Evolutionary conservation across 2,329 filamentous ascomycete species (phyloP).

Genomic region (Chrysoporthe deuterocubensis): DNA sequence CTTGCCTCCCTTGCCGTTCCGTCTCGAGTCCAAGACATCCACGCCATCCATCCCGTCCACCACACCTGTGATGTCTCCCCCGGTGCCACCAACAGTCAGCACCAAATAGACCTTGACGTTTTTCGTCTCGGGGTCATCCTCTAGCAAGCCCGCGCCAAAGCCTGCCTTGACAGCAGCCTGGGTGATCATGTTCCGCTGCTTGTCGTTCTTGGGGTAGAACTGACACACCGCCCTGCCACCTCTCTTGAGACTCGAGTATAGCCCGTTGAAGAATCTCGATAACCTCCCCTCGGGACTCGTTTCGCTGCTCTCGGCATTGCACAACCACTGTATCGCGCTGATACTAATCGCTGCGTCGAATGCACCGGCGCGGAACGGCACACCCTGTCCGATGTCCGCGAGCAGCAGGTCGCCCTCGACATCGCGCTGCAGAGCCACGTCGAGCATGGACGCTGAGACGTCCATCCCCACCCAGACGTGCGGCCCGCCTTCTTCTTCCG

Average conservation of each 20-base stretch:
- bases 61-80: constrained; percentile 86
- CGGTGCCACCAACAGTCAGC: constrained; percentile 77
- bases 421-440: constrained; percentile 86
- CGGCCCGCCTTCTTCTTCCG: constrained; percentile 74
- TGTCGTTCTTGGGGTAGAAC: constrained; percentile 96
- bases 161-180: constrained; percentile 89
- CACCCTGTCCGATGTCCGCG: constrained; percentile 91
- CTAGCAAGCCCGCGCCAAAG: constrained; percentile 91
- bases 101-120: constrained; percentile 97
- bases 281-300: constrained; percentile 80
- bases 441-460: constrained; percentile 94
- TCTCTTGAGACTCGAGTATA: constrained; percentile 82
- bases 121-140: constrained; percentile 96
- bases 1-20: constrained; percentile 51
- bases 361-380: constrained; percentile 87
- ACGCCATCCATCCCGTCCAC: constrained; percentile 89
- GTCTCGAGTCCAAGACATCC: constrained; percentile 74
- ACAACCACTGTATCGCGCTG: constrained; percentile 97
- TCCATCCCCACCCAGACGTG: constrained; percentile 99
- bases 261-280: constrained; percentile 85
- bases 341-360: constrained; percentile 97
- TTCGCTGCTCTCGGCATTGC: constrained; percentile 89
- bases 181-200: constrained; percentile 90
- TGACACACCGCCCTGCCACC: constrained; percentile 93
- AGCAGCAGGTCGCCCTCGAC: constrained; percentile 93